Base-by-base conservation (phyloP, 192 early-diverging fungal genomes). In the Linderina pennispora region DNA sequence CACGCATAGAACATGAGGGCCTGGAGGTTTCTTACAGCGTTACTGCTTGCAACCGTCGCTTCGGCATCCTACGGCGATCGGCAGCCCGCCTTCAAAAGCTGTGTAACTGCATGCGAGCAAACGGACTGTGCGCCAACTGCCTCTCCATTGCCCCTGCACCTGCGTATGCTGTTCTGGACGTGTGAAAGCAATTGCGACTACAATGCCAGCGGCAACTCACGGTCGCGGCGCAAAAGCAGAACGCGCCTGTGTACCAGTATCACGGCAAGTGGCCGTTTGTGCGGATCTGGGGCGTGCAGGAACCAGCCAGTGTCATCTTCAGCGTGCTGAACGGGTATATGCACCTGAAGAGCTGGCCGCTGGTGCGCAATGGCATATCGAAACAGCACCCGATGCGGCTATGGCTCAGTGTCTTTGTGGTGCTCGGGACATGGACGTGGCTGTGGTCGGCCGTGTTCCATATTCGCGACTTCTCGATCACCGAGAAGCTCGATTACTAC, bases 251-350 rank as follows among this genome's bases (percentile, higher is more conserved):
- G 8, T 79, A 86, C 40, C 95, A 98, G 64, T 98, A 86, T 62
- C 83, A 92, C 55, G 94, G 94, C 36, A 99, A 99, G 66, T 97
- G 97, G 97, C 93, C 97, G 3, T 99, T 99, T 67, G 55, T 78
- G 22, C 80, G 97, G 0, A 18, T 94, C 0, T 45, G 67, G 35
- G 97, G 97, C 7, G 77, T 97, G 36, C 97, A 99, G 58, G 97
- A 99, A 64, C 93, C 94, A 0, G 92, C 91, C 0, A 86, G 87
- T 26, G 91, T 97, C 11, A n/a, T 93, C 5, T 97, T 99, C 55
- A 92, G 89, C 33, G 34, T 97, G 3, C 58, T 89, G 6, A 99
- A 99, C 57, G 86, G 86, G 8, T 79, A 55, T 14, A 79, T 80
- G 73, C 94, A 99, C 55, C 13, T 62, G 23, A 33, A 32, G 18